Base-by-base conservation (phyloP, 306 rosid species). In the Lathyrus tuberosus region DNA sequence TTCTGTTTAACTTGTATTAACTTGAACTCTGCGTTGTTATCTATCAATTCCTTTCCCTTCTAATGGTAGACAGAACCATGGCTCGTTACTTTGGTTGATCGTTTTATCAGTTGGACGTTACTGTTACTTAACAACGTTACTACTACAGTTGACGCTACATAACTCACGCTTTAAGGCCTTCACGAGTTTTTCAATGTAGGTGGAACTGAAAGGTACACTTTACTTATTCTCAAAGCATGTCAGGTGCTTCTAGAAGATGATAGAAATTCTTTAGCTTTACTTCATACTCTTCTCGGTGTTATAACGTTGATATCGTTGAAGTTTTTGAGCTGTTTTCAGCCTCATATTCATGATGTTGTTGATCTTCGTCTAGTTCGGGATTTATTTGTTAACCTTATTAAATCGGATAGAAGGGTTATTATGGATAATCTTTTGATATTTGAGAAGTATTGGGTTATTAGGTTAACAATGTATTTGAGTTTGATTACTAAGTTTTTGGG, bases 371-470 rank as follows among this genome's bases (percentile, higher is more conserved):
- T 82, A 89, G 72, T 87, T 92, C 44, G 95, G 89, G 81, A 72
- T 4, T 82, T 89, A 84, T 80, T 89, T 46, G 96, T 96, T 0
- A 89, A 89, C 82, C 87, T 92, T 53, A 80, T 83, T 6, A 85
- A 83, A 33, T 62, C 88, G 6, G 93, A 92, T 80, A 83, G 88
- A 74, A 75, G 65, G 44, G 83, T 86, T 64, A 92, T 92, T 66
- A 83, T 92, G 91, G 88, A 89, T 74, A 83, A 88, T 70, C 89
- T 92, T 75, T 82, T 88, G 87, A 93, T 86, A 79, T 92, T 87
- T 86, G 96, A 92, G 88, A 89, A 85, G 76, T 89, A 92, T 31
- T 92, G 98, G 98, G 96, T 92, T 73, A 89, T 95, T 80, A 84
- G 82, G 54, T 77, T 92, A 74, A 77, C 89, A 43, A 86, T 92